Percentiles rank a stretch among this genome's conserved stretches.
phyloP scores from a whole-genome alignment of 352 stramenopile species.

The Globisporangium parvum region DNA sequence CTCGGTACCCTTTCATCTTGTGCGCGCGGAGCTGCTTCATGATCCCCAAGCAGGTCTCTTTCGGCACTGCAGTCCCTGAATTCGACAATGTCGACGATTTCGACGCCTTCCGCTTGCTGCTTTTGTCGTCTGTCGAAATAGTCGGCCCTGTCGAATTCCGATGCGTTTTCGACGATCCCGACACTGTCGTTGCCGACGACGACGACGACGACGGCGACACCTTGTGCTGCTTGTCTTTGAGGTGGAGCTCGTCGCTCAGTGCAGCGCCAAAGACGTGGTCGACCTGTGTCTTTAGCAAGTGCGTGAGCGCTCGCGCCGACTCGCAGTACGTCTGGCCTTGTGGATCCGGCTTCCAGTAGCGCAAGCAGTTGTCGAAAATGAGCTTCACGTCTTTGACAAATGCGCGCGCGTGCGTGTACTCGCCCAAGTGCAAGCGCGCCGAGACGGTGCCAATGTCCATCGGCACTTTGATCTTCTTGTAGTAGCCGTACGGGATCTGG shows the following conservation, averaged over 20 bases:
- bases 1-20: slow-evolving; percentile 83
- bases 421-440: slow-evolving; percentile 52
- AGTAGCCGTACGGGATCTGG: slow-evolving; percentile 81
- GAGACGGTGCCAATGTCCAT: slow-evolving; percentile 85
- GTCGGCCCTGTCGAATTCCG: slow-evolving; percentile 21
- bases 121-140: slow-evolving; percentile 13
- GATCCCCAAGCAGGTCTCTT: slow-evolving; percentile 61
- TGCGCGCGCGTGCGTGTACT: slow-evolving; percentile 50
- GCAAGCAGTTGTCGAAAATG: slow-evolving; percentile 85
- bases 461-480: slow-evolving; percentile 64
- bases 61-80: slow-evolving; percentile 31
- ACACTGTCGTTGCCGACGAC: background rate
- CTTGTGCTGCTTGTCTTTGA: slow-evolving; percentile 31
- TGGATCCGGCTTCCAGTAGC: slow-evolving; percentile 71
- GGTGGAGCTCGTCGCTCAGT: slow-evolving; percentile 17
- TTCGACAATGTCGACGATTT: slow-evolving; percentile 26
- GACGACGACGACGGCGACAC: slow-evolving; percentile 20
- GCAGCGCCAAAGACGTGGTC: slow-evolving; percentile 28
- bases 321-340: slow-evolving; percentile 78
- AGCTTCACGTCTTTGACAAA: slow-evolving; percentile 63
- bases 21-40: slow-evolving; percentile 64
- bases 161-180: slow-evolving; percentile 11
- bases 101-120: slow-evolving; percentile 28
- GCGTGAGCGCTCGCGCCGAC: slow-evolving; percentile 54
- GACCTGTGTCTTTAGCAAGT: slow-evolving; percentile 43